Evolutionary conservation across 2,329 filamentous ascomycete genomes (phyloP).

Genomic region (Aspergillus eucalypticola): DNA sequence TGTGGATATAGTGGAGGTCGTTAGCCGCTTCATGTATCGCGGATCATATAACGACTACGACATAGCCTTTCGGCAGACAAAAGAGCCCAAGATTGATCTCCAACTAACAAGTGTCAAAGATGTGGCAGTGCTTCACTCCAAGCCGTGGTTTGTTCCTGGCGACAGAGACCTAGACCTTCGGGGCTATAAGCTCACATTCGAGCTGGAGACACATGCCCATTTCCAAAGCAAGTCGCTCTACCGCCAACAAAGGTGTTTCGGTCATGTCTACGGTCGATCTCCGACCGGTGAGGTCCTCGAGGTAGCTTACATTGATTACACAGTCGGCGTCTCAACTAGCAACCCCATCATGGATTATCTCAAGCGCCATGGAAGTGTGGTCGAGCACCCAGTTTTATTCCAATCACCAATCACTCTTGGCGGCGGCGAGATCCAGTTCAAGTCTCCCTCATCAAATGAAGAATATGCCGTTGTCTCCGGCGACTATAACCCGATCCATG

Average conservation of each 20-base stretch:
- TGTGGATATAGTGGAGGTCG: neutral
- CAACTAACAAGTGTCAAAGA: neutral
- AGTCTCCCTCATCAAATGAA: slow-evolving; percentile 61
- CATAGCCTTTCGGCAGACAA: neutral
- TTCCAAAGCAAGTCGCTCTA: neutral
- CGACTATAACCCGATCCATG: slow-evolving; percentile 96
- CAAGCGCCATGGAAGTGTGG: neutral
- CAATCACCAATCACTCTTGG: slow-evolving; percentile 1
- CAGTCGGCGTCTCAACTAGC: neutral
- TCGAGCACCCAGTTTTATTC: neutral
- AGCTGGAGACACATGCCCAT: neutral
- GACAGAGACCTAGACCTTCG: neutral
- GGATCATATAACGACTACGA: neutral
- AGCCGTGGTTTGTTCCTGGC: neutral
- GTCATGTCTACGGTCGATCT: neutral
- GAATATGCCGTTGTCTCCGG: slow-evolving; percentile 92
- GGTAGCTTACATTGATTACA: neutral
- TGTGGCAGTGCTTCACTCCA: neutral
- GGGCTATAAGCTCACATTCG: neutral
- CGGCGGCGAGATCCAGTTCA: neutral
- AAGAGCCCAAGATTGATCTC: neutral
- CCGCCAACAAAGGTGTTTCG: neutral
- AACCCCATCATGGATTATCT: slow-evolving; percentile 14
- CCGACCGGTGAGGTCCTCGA: neutral
- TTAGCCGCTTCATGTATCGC: slow-evolving; percentile 1